Conservation (phyloP, 2,329 filamentous ascomycete species). For the Sporothrix dimorphospora region DNA sequence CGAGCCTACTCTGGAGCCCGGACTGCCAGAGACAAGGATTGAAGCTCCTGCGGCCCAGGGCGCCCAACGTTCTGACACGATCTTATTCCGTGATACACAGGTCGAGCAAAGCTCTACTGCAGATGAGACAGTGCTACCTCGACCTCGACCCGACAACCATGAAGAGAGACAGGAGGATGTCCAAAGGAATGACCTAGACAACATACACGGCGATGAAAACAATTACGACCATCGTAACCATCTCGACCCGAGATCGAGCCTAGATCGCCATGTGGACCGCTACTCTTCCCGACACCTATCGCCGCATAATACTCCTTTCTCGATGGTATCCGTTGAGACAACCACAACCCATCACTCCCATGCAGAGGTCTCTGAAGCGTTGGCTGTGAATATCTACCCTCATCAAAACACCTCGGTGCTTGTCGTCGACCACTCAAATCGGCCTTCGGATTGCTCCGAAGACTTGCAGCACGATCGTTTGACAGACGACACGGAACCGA, state of each 20-base stretch:
- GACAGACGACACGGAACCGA: constrained; percentile 29
- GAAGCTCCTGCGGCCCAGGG: not conserved
- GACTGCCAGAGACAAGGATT: not conserved
- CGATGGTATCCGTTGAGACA: constrained; percentile 63
- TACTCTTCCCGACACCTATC: constrained; percentile 57
- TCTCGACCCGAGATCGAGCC: constrained; percentile 42
- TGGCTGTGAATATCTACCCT: constrained; percentile 63
- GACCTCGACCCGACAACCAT: not conserved
- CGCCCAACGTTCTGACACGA: not conserved
- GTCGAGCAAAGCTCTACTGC: constrained; percentile 41
- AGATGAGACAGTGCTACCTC: constrained; percentile 34
- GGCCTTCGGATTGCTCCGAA: constrained; percentile 52
- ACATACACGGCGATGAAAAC: constrained; percentile 38
- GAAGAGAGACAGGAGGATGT: not conserved
- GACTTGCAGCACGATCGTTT: constrained; percentile 32
- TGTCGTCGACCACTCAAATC: constrained; percentile 60
- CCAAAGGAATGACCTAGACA: constrained; percentile 39
- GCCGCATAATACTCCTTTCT: constrained; percentile 64
- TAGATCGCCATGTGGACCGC: constrained; percentile 58
- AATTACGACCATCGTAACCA: constrained; percentile 30
- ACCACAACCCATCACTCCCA: constrained; percentile 54
- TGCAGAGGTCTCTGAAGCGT: constrained; percentile 64
- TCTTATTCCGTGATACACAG: constrained; percentile 36
- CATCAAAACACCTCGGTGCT: constrained; percentile 68
- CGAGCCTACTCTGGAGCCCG: not conserved